phyloP scores from a whole-genome alignment of 2,329 filamentous ascomycete genomes.

The Chaetoscypha palmicola region DNA sequence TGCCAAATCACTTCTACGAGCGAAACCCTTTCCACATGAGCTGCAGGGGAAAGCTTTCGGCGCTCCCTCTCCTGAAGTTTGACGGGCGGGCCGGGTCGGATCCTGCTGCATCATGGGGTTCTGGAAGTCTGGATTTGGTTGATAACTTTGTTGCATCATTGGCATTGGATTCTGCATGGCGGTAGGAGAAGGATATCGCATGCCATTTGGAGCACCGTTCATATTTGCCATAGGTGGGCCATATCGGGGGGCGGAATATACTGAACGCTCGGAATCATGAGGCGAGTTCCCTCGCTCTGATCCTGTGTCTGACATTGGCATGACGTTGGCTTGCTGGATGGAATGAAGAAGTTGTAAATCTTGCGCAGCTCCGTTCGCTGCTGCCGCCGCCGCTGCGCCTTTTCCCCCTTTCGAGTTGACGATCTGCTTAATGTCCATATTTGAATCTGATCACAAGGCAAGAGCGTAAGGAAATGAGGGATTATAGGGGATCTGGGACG shows the following conservation, averaged over 20 bases:
- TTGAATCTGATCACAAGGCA: conserved; percentile 4
- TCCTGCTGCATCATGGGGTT: conserved; percentile 28
- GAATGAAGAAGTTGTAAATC: conserved; percentile 31
- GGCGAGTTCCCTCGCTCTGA: conserved; percentile 31
- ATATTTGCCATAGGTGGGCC: conserved; percentile 26
- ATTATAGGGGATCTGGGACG: conserved; percentile 23
- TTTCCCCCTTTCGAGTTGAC: conserved; percentile 31
- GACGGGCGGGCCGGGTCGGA: conserved; percentile 14
- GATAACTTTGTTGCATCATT: conserved; percentile 31
- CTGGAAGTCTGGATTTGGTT: conserved; percentile 25
- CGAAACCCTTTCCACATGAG: conserved; percentile 87
- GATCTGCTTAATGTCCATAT: conserved; percentile 33
- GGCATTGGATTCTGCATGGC: conserved; percentile 31
- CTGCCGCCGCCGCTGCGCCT: conserved; percentile 24
- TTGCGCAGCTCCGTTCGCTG: conserved; percentile 22
- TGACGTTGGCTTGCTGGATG: conserved; percentile 28
- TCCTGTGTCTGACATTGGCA: conserved; percentile 30
- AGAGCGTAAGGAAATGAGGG: conserved; percentile 9
- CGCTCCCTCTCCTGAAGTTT: conserved; percentile 17
- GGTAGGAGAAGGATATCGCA: conserved; percentile 32
- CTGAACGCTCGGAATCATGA: conserved; percentile 31
- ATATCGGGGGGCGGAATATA: conserved; percentile 29
- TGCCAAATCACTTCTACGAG: conserved; percentile 85
- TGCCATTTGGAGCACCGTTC: conserved; percentile 24
- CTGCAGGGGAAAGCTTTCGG: conserved; percentile 79